These are phyloP conservation scores for Maudiozyma saulgeensis DNA, from an alignment of 805 yeast genomes.

Conservation along the genomic window DNA sequence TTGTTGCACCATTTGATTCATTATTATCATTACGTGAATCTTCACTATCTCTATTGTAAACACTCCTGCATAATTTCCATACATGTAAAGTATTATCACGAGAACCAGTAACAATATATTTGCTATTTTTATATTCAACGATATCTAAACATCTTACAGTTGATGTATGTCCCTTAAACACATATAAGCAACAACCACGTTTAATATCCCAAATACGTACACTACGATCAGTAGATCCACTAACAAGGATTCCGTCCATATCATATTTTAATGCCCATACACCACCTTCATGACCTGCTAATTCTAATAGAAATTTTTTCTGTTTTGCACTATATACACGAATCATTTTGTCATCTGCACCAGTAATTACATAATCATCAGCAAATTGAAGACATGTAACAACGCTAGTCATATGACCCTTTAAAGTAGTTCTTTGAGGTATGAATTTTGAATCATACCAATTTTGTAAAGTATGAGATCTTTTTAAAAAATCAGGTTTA, in stretches of 20 bases:
- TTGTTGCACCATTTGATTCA: neutral
- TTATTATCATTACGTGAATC: conserved; percentile 60
- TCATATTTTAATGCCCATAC: conserved; percentile 97
- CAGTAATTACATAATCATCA: conserved; percentile 81
- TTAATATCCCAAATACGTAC: conserved; percentile 89
- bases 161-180: conserved; percentile 84
- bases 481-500: conserved; percentile 41
- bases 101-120: conserved; percentile 68
- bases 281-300: conserved; percentile 92
- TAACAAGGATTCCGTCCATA: conserved; percentile 58
- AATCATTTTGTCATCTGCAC: conserved; percentile 80
- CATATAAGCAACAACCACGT: conserved; percentile 80
- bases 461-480: conserved; percentile 71
- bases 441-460: conserved; percentile 71
- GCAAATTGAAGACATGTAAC: conserved; percentile 93
- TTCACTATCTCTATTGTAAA: conserved; percentile 65
- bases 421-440: conserved; percentile 58
- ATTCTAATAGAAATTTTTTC: conserved; percentile 52
- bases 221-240: conserved; percentile 91
- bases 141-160: conserved; percentile 89
- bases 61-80: conserved; percentile 59
- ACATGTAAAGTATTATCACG: conserved; percentile 77
- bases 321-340: conserved; percentile 70
- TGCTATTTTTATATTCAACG: conserved; percentile 54
- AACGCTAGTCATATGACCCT: conserved; percentile 70